These are phyloP conservation scores for Xylaria sp. DNA, from an alignment of 2,329 filamentous ascomycete species.

Conservation along the genomic window DNA sequence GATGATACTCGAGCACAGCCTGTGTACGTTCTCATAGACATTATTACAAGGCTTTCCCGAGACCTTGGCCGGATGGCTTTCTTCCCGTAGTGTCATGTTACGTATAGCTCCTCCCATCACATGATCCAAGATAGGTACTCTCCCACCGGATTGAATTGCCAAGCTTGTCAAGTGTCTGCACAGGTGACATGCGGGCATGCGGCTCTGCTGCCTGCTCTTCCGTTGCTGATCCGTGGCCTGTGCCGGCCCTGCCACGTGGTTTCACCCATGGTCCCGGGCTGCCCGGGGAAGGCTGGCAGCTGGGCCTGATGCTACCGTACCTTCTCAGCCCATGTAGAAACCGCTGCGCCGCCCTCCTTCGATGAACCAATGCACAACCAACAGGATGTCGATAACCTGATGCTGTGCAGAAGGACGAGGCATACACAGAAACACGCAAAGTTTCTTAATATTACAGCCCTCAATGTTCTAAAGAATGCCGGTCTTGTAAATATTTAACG, in stretches of 20 bases:
- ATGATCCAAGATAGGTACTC: neutral
- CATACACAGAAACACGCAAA: no score
- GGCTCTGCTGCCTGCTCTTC: neutral
- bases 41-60: neutral
- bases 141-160: neutral
- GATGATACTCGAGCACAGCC: no score
- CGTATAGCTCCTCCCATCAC: neutral
- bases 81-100: neutral
- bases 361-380: no score
- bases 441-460: neutral
- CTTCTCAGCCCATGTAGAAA: neutral
- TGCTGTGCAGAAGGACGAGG: neutral
- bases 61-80: neutral
- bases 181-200: neutral
- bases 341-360: neutral
- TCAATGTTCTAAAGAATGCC: neutral
- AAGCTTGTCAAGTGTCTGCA: neutral
- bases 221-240: neutral
- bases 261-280: neutral
- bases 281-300: no score
- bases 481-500: neutral
- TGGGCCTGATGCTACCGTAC: neutral
- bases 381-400: neutral
- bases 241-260: neutral
- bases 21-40: neutral